Conservation (phyloP, 78 protist genomes). For the Dictyostelium citrinum region DNA sequence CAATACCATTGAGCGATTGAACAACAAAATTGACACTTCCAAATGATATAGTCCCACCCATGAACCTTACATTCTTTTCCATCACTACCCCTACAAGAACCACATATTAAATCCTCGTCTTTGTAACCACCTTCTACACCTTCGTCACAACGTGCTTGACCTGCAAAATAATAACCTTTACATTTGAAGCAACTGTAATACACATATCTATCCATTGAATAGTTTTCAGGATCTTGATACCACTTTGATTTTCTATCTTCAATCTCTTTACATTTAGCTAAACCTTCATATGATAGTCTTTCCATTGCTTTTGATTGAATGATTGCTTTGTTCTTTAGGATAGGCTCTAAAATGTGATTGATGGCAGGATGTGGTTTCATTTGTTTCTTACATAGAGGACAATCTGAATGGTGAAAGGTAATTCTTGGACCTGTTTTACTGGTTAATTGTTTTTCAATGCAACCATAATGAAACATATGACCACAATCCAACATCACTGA, state of each 20-base stretch:
- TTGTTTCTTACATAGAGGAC: slow-evolving; percentile 28
- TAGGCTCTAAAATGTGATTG: background rate
- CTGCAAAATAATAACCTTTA: slow-evolving; percentile 27
- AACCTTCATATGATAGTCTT: slow-evolving; percentile 41
- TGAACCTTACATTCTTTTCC: slow-evolving; percentile 37
- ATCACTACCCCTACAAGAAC: slow-evolving; percentile 11
- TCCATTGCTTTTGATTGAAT: slow-evolving; percentile 43
- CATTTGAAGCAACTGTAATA: slow-evolving; percentile 53
- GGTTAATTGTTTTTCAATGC: background rate
- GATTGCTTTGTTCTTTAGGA: background rate
- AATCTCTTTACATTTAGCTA: slow-evolving; percentile 8
- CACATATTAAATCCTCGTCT: slow-evolving; percentile 54
- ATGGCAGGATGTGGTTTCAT: slow-evolving; percentile 28
- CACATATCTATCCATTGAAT: slow-evolving; percentile 39
- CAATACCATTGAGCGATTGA: slow-evolving; percentile 7
- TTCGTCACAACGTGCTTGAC: slow-evolving; percentile 55
- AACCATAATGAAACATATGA: slow-evolving; percentile 30
- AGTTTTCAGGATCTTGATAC: slow-evolving; percentile 46
- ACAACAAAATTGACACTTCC: slow-evolving; percentile 70
- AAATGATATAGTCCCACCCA: slow-evolving; percentile 40
- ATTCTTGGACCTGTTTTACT: slow-evolving; percentile 20
- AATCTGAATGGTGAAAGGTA: slow-evolving; percentile 7
- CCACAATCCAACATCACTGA: slow-evolving; percentile 22
- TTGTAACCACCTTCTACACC: slow-evolving; percentile 19
- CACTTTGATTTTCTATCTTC: slow-evolving; percentile 39